A percentile compares a stretch with the other conserved stretches of the same genome.
phyloP scores from a whole-genome alignment of 2,329 filamentous ascomycete species.

The Leptographium galeiforme region DNA sequence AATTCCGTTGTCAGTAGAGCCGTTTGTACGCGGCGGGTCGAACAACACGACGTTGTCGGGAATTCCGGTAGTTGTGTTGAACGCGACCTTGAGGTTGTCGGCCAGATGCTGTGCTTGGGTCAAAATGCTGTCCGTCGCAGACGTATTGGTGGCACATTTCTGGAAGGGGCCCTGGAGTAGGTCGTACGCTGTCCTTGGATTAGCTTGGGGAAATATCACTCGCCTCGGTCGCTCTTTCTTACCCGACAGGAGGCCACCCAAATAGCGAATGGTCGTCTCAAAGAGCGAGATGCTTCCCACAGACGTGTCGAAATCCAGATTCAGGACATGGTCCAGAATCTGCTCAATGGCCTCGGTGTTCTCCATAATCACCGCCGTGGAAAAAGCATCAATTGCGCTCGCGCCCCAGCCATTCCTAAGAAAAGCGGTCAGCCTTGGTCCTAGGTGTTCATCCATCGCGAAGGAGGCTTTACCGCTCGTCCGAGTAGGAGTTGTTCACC shows the following conservation, averaged over 20 bases:
- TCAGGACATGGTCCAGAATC: constrained; percentile 58
- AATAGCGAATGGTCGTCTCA: constrained; percentile 80
- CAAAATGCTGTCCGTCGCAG: constrained; percentile 46
- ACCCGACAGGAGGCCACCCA: constrained; percentile 69
- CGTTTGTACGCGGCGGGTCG: constrained; percentile 33
- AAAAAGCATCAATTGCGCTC: constrained; percentile 67
- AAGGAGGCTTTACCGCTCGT: constrained; percentile 48
- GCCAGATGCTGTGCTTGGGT: constrained; percentile 55
- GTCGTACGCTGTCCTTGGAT: constrained; percentile 40
- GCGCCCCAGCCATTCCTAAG: constrained; percentile 66
- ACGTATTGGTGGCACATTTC: constrained; percentile 23
- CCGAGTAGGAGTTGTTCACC: constrained; percentile 46
- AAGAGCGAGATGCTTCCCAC: constrained; percentile 58
- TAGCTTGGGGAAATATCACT: not conserved
- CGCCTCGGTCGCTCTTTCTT: constrained; percentile 4
- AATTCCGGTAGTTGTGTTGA: constrained; percentile 62
- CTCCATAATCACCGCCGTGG: constrained; percentile 67
- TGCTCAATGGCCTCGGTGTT: constrained; percentile 52
- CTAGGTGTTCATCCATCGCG: not conserved
- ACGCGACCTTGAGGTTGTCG: constrained; percentile 62
- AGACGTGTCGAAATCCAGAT: constrained; percentile 57
- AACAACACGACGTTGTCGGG: constrained; percentile 58
- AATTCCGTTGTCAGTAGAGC: constrained; percentile 49
- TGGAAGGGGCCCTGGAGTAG: constrained; percentile 55
- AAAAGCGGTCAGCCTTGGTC: not conserved